phyloP scores from a whole-genome alignment of 352 stramenopile genomes.

The Phytopythium litorale region DNA sequence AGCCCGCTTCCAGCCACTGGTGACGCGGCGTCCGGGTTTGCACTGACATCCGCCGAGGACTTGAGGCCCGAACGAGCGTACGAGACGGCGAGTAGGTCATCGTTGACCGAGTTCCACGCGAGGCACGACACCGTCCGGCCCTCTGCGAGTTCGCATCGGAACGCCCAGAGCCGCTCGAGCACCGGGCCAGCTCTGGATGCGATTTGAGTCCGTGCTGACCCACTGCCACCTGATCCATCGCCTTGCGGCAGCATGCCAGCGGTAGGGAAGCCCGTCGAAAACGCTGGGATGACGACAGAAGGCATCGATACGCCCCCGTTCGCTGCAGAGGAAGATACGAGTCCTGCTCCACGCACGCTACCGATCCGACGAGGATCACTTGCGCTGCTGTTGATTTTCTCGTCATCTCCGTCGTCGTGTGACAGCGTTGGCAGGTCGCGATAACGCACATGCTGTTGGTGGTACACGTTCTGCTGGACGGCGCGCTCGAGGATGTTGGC shows the following conservation, averaged over 20 bases:
- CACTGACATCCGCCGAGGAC: neutral
- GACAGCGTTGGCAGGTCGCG: constrained; percentile 62
- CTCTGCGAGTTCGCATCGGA: constrained; percentile 58
- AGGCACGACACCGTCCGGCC: constrained; percentile 67
- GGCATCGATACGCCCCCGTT: neutral
- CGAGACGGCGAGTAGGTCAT: constrained; percentile 89
- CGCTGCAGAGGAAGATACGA: neutral
- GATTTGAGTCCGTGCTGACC: constrained; percentile 2
- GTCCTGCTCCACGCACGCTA: neutral
- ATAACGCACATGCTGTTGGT: constrained; percentile 80
- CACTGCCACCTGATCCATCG: neutral
- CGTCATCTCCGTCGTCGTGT: constrained; percentile 4
- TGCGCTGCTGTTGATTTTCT: neutral
- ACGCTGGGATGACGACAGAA: constrained; percentile 9
- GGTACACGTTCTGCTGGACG: constrained; percentile 88
- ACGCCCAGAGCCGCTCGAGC: constrained; percentile 77
- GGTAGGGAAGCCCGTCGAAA: constrained; percentile 15
- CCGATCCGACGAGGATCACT: neutral
- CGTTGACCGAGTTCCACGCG: constrained; percentile 83
- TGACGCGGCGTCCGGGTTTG: neutral
- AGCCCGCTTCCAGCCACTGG: neutral
- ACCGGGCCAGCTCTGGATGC: constrained; percentile 9
- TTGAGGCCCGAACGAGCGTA: constrained; percentile 42
- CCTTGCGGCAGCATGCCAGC: constrained; percentile 1
- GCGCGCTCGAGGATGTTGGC: constrained; percentile 76